Percentiles rank a stretch among this genome's conserved stretches.
phyloP scores from a whole-genome alignment of 1,284 basidiomycete genomes.

The Fomitiporia mediterranea region DNA sequence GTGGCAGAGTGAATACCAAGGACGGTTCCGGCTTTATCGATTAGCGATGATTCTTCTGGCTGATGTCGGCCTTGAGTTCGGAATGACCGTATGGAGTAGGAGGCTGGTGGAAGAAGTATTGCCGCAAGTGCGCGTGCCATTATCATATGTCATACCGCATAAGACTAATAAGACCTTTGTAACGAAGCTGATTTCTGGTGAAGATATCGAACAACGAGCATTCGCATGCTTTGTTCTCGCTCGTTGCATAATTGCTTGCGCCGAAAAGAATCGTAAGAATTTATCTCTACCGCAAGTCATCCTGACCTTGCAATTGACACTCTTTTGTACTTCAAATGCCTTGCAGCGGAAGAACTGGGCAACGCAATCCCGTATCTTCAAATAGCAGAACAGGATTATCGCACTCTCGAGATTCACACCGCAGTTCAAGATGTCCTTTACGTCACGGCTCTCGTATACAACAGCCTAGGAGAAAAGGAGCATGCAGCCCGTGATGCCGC shows the following conservation, averaged over 20 bases:
- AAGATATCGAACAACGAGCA: conserved; percentile 71
- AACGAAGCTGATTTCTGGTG: conserved; percentile 66
- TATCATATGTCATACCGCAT: not conserved
- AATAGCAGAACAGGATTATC: conserved; percentile 61
- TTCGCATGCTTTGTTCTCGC: conserved; percentile 67
- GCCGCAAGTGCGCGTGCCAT: conserved; percentile 54
- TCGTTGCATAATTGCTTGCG: conserved; percentile 57
- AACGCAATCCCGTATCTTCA: conserved; percentile 58
- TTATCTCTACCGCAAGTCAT: not conserved
- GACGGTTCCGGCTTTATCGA: conserved; percentile 60
- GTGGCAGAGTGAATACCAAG: conserved; percentile 77
- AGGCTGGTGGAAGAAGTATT: conserved; percentile 69
- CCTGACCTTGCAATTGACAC: not conserved
- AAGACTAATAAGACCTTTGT: not conserved
- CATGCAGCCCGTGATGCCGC: conserved; percentile 48
- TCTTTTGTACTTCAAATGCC: not conserved
- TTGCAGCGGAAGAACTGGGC: conserved; percentile 41
- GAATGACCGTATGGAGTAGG: conserved; percentile 59
- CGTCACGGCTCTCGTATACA: conserved; percentile 60
- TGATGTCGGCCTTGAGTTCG: conserved; percentile 70
- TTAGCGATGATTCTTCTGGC: conserved; percentile 65
- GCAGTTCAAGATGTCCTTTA: conserved; percentile 66
- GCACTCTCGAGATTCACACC: conserved; percentile 49
- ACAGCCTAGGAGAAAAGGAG: conserved; percentile 53
- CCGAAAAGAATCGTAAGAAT: conserved; percentile 23